Base-by-base conservation (phyloP, 2,329 filamentous ascomycete genomes). In the Rachicladosporium sp. region DNA sequence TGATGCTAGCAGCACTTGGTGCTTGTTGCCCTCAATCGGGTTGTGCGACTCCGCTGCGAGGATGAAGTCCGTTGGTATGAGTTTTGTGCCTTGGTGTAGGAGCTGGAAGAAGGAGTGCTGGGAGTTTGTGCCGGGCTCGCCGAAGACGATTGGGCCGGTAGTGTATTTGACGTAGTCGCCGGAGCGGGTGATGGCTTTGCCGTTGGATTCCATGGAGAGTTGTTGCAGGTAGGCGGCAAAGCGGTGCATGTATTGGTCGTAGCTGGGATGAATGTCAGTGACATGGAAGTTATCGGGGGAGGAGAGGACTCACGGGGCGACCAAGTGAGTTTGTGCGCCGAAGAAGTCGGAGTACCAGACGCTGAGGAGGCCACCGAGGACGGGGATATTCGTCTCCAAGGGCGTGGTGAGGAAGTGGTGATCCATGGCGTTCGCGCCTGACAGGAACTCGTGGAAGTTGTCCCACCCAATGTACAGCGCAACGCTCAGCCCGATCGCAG, bases 31-130 rank as follows among this genome's bases (percentile, higher is more conserved):
- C 60, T 86, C 78, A 48, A 94, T 80, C 40, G 89, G 88, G 76
- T 98, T 98, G 76, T 98, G 91, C 41, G 86, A 93, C 70, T 95
- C 77, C 49, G 86, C 88, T 31, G 91, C 91, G 54, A 98, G 71
- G 68, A 98, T 93, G 71, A 98, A 98, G 68, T 98, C 91, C 52
- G 89, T 82, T 10, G 91, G 91, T 60, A 98, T 96, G 57, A 98
- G 80, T 77, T 96, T 96, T 55, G 91, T 98, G 57, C 91, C 91
- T 67, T 98, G 91, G 74, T 98, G 91, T 43, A 98, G 79, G 35
- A 98, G 81, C 75, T 98, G 91, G 81, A 93, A 98, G 80, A 98
- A 98, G 45, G 91, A 96, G 76, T 98, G 91, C 71, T 98, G 91
- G 33, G 91, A 91, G 62, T 98, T 98, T 63, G 91, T 98, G 66